These are phyloP conservation scores for Blastocystis hominis DNA, from an alignment of 352 stramenopile species.

Conservation along the genomic window DNA sequence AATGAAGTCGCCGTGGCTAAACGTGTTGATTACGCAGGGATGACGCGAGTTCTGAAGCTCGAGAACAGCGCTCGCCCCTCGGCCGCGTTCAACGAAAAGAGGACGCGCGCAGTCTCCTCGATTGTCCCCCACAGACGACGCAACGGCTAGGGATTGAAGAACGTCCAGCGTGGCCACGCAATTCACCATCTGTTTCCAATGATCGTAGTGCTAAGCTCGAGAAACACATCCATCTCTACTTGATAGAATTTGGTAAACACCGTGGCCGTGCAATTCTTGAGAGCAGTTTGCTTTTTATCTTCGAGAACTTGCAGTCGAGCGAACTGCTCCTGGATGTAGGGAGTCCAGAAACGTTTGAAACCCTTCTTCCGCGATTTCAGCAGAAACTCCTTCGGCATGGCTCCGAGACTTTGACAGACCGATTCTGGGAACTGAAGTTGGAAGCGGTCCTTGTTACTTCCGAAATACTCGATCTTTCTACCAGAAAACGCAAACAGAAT, in stretches of 20 bases:
- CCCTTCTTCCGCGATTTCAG: conserved; percentile 83
- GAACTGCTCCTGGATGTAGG: conserved; percentile 72
- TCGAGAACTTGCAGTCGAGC: conserved; percentile 69
- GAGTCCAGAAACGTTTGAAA: conserved; percentile 80
- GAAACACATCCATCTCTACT: conserved; percentile 69
- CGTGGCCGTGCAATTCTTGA: not conserved
- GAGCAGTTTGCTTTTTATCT: conserved; percentile 61
- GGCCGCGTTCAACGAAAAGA: conserved; percentile 64
- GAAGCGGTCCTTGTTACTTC: conserved; percentile 83
- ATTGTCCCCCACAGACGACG: conserved; percentile 84
- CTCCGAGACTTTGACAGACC: conserved; percentile 57
- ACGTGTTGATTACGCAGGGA: conserved; percentile 76
- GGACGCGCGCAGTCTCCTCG: conserved; percentile 68
- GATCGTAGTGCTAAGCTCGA: conserved; percentile 60
- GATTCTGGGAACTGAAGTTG: conserved; percentile 82
- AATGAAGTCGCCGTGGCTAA: conserved; percentile 78
- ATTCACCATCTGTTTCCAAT: conserved; percentile 83
- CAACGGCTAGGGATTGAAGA: conserved; percentile 80
- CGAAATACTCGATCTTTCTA: conserved; percentile 65
- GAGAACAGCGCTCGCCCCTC: conserved; percentile 67
- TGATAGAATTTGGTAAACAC: conserved; percentile 30
- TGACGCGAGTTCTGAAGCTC: conserved; percentile 84
- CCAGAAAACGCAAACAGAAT: not conserved
- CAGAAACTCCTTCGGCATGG: conserved; percentile 67
- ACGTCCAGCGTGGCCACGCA: conserved; percentile 85